Evolutionary conservation across 1,284 basidiomycete species (phyloP), one percentile per base, ranked within the genome.

Genomic region (Phlebopus sp.): DNA sequence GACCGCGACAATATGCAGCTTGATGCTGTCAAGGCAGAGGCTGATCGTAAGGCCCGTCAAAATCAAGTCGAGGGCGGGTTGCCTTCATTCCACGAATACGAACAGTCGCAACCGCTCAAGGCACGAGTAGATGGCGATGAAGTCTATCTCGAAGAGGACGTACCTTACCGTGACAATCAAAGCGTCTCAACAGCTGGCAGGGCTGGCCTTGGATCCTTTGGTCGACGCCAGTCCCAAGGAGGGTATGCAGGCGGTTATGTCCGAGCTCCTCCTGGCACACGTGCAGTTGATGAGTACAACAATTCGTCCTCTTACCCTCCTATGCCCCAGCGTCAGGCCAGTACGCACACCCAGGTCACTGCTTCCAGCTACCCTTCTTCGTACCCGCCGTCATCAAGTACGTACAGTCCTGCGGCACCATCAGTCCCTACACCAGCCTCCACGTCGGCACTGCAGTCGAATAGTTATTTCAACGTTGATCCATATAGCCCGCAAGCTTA

Each of bases 11-110:
- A 79, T 62, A 70, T 88, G 75, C 82, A 86, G 17, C 67, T 91
- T 51, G 86, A 90, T 55, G 88, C 88, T 15, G 79, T 92, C 58
- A 90, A 87, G 59, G 86, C 86, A 10, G 90, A 92, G 62, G 82
- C 79, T 5, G 87, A 90, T 54, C 77, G 89, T 51, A 91, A 90
- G 62, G 82, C 82, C 3, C 74, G 75, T 27, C 82, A 83, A 59
- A 77, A 77, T 25, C 69, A 70, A 49, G 69, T 69, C n/a, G 86
- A 89, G 65, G 69, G 72, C 46, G 89, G 88, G 15, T 66, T 92
- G 0, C 87, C 89, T 15, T 78, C 84, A 7, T 89, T 92, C 69
- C 71, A 81, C 37, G 88, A 90, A 62, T 70, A 75, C 55, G 78
- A 79, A 44, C 69, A 61, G 21, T 74, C 72, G 2, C 79, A 83